Conservation (phyloP, 257 asterid species). For the Solanum microdontum region DNA sequence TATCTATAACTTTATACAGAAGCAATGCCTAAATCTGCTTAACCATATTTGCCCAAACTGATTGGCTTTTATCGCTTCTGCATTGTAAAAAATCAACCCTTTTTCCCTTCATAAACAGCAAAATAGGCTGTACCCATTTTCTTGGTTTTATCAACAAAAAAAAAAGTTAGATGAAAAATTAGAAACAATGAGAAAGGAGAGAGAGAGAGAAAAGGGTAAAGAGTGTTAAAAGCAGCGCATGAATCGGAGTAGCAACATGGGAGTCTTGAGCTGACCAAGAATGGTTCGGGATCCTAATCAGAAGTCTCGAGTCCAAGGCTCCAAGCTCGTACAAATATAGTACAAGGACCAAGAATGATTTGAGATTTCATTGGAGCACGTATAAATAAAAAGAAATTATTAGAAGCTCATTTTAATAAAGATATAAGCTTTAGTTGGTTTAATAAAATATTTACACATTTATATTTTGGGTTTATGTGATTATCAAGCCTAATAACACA, state of each 20-base stretch:
- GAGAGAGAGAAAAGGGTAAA: neutral
- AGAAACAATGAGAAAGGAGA: neutral
- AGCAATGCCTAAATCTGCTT: neutral
- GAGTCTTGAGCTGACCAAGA: neutral
- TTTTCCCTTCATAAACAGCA: neutral
- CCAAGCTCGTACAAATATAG: no score
- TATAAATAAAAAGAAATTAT: no score
- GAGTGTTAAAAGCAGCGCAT: conserved; percentile 29
- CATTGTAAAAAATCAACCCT: neutral
- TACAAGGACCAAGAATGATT: no score
- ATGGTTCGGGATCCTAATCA: neutral
- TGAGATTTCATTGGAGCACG: no score
- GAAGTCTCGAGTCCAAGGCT: rapidly evolving
- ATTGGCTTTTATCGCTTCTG: neutral
- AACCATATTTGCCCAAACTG: neutral
- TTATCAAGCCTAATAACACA: neutral
- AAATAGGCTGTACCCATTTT: neutral
- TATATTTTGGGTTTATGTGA: neutral
- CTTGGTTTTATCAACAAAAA: conserved; percentile 2
- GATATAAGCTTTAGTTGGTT: neutral
- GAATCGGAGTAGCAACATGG: conserved; percentile 36
- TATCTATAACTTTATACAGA: neutral
- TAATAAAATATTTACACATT: neutral
- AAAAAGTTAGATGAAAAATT: neutral
- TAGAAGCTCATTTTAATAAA: neutral